Evolutionary conservation across 495 filamentous ascomycete genomes (phyloP), one percentile per base, ranked within the genome.

Genomic region (Penicillium bialowiezense): DNA sequence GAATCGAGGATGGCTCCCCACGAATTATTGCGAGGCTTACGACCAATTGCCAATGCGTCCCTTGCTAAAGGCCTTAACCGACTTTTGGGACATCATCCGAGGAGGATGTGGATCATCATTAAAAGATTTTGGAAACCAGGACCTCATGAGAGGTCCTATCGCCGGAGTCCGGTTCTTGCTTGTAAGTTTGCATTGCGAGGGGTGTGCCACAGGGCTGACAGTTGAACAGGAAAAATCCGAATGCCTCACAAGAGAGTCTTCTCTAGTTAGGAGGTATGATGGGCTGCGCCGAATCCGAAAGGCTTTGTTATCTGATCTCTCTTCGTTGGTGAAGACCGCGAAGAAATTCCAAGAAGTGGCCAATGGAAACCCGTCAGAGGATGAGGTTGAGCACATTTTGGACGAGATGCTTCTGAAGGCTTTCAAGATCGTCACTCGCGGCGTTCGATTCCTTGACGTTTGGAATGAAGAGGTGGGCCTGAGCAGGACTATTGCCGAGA

Each of bases 11-110:
- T 99, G 95, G 95, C 73, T 99, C 48, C 95, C 95, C 23, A 97
- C 95, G 3, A 99, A 99, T 66, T 97, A 97, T 65, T 99, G 95
- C 73, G 90, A 96, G 64, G 80, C 88, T 9, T 99, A 96, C 64
- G 88, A 96, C 52, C 86, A 90, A 38, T 75, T 89, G 17, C 82
- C 88, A 41, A 92, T 97, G 78, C 83, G 85, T 49, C 87, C 81
- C 49, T 78, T 97, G 24, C 75, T 99, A 20, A 89, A 88, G 51
- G 91, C 93, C 2, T 71, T 97, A 62, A 84, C 91, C 7, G 86
- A 90, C 53, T 90, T 97, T 49, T 97, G 91, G 89, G 93, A 97
- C 63, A 76, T 96, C 52, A 81, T 96, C 63, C 84, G 79, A 73
- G 87, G 76, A 61, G 70, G 81, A 51, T 81, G 80, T 64, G 64